A percentile compares a stretch with the other conserved stretches of the same genome.
These are phyloP conservation scores for Exserohilum turcica DNA, from an alignment of 2,329 filamentous ascomycete genomes.

Conservation along the genomic window DNA sequence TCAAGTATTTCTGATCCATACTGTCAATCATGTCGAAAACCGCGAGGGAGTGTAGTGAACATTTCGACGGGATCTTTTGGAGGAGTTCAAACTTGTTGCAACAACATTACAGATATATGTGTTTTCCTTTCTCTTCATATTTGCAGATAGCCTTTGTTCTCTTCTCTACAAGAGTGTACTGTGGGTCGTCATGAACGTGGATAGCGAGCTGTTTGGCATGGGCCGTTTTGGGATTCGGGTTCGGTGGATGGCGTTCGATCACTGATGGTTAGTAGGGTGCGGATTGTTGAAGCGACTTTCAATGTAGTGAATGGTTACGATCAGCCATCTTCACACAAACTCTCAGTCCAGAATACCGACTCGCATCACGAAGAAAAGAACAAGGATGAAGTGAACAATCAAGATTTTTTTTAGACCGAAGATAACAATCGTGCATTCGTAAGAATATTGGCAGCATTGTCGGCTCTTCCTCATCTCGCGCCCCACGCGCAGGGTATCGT, in stretches of 20 bases:
- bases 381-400: not conserved
- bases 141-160: conserved; percentile 19
- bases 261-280: not conserved
- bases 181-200: not conserved
- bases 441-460: not conserved
- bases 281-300: not conserved
- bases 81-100: conserved; percentile 22
- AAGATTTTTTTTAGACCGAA: no score
- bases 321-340: not conserved
- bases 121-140: conserved; percentile 1
- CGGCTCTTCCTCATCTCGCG: not conserved
- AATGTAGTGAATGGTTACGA: not conserved
- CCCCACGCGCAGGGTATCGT: conserved; percentile 1
- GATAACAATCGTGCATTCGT: not conserved
- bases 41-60: not conserved
- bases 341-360: not conserved
- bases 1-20: conserved; percentile 27
- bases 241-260: not conserved
- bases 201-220: not conserved
- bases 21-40: conserved; percentile 22
- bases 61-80: conserved; percentile 32
- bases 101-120: not conserved
- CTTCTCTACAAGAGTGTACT: conserved; percentile 2
- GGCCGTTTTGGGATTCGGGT: not conserved
- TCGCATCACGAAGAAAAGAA: no score